Conservation (phyloP, 2,329 filamentous ascomycete species). For the Daldinia eschscholtzii region DNA sequence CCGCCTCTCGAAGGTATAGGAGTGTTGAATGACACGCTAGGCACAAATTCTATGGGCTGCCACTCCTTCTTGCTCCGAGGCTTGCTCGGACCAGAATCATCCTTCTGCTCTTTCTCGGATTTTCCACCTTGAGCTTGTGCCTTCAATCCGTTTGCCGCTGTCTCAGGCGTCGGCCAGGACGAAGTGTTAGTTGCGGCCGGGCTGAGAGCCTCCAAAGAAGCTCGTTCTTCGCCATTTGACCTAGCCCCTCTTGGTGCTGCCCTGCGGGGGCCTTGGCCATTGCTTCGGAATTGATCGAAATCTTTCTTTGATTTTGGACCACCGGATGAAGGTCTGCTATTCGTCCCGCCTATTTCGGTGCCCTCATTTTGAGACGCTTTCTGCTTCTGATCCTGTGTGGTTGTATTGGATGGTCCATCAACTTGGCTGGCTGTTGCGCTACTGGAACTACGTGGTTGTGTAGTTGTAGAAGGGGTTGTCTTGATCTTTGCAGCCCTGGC, state of each 20-base stretch:
- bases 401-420: slow-evolving; percentile 9
- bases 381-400: slow-evolving; percentile 42
- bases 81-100: slow-evolving; percentile 63
- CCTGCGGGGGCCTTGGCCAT: slow-evolving; percentile 57
- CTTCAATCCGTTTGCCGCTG: slow-evolving; percentile 80
- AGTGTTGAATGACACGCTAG: slow-evolving; percentile 88
- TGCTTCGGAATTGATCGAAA: slow-evolving; percentile 56
- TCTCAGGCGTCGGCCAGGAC: slow-evolving; percentile 92
- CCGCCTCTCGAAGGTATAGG: slow-evolving; percentile 72
- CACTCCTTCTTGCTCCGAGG: slow-evolving; percentile 83
- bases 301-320: slow-evolving; percentile 54
- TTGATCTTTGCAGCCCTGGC: slow-evolving; percentile 69
- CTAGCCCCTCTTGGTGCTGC: slow-evolving; percentile 61
- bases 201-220: slow-evolving; percentile 60
- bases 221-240: slow-evolving; percentile 59
- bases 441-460: slow-evolving; percentile 43
- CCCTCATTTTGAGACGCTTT: slow-evolving; percentile 41
- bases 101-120: slow-evolving; percentile 71
- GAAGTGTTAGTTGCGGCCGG: slow-evolving; percentile 82
- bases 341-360: slow-evolving; percentile 42
- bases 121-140: slow-evolving; percentile 76
- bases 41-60: slow-evolving; percentile 85
- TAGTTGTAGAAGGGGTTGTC: slow-evolving; percentile 43
- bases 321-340: slow-evolving; percentile 51
- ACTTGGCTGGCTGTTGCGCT: slow-evolving; percentile 28